A percentile compares a stretch with the other conserved stretches of the same genome.
phyloP scores from a whole-genome alignment of 2,329 filamentous ascomycete species.

The Colletotrichum sp. region DNA sequence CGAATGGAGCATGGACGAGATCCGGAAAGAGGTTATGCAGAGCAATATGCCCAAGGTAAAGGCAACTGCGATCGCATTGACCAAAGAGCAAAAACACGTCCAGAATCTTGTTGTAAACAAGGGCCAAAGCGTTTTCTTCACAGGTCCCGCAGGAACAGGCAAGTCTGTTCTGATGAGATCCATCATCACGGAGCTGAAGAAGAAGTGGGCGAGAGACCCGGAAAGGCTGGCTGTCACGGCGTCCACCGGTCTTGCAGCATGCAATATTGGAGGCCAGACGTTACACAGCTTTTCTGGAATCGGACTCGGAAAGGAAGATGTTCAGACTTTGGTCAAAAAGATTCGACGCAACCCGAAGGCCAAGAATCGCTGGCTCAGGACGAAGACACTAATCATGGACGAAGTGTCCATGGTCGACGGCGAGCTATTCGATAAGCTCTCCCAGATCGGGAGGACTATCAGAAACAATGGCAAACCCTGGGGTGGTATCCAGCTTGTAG shows the following conservation, averaged over 20 bases:
- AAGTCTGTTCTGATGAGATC: constrained; percentile 96
- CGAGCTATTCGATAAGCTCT: constrained; percentile 95
- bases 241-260: constrained; percentile 93
- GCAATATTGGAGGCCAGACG: constrained; percentile 95
- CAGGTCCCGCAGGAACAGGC: constrained; percentile 92
- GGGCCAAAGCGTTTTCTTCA: constrained; percentile 94
- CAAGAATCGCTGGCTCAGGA: constrained; percentile 85
- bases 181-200: constrained; percentile 82
- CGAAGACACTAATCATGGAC: constrained; percentile 88
- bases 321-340: constrained; percentile 83
- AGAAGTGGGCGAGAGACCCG: constrained; percentile 76
- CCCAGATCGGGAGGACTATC: constrained; percentile 82
- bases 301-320: constrained; percentile 89
- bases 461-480: constrained; percentile 92
- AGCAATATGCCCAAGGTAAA: constrained; percentile 39
- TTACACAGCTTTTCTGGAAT: constrained; percentile 96
- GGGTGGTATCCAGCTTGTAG: constrained; percentile 93
- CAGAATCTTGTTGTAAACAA: constrained; percentile 81
- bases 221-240: constrained; percentile 93
- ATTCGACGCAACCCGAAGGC: constrained; percentile 88
- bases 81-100: constrained; percentile 85
- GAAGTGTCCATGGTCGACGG: constrained; percentile 99
- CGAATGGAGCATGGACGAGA: constrained; percentile 47
- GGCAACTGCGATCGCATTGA: constrained; percentile 70
- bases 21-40: constrained; percentile 43